Evolutionary conservation across 75 land plant genomes (phyloP), one percentile per base, ranked within the genome.

Genomic region (Pseudotsuga menziesii): DNA sequence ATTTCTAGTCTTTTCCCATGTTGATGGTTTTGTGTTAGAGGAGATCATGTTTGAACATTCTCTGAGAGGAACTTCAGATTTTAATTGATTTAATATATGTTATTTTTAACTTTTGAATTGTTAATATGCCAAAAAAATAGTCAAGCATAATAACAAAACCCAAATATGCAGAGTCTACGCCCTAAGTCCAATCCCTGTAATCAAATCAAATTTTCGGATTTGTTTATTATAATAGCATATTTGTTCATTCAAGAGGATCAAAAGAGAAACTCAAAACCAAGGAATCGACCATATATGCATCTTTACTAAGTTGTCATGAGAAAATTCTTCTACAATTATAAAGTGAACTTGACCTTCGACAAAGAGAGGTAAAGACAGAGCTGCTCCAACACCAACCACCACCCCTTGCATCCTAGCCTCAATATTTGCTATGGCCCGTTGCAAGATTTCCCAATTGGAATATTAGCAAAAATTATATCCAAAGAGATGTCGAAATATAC

Each of bases 221-320:
- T 14, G 57, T 26, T 73, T 73, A 73, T 56, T 36, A 56, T 52
- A 22, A 44, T 23, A n/a, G n/a, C n/a, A n/a, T n/a, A n/a, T n/a
- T n/a, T n/a, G n/a, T n/a, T n/a, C n/a, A n/a, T n/a, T n/a, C n/a
- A n/a, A n/a, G n/a, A n/a, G n/a, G n/a, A n/a, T n/a, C n/a, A n/a
- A n/a, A n/a, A n/a, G n/a, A n/a, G n/a, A n/a, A n/a, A 61, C 27
- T 82, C 75, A 97, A 64, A 97, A 94, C 99, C 99, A 97, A 39
- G 99, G 95, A 98, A 97, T 97, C 99, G 98, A 97, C 99, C 99
- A 97, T 81, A 97, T 94, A 72, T 97, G 94, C 99, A 97, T 97
- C 82, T 91, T 90, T 5, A 93, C 94, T 61, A 97, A 85, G 77
- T 97, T 97, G 63, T 84, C 88, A 72, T 89, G 99, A 11, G 99